Evolutionary conservation across 176 grass and related monocot species (phyloP), one percentile per base, ranked within the genome.

Genomic region (Eleusine coracana): DNA sequence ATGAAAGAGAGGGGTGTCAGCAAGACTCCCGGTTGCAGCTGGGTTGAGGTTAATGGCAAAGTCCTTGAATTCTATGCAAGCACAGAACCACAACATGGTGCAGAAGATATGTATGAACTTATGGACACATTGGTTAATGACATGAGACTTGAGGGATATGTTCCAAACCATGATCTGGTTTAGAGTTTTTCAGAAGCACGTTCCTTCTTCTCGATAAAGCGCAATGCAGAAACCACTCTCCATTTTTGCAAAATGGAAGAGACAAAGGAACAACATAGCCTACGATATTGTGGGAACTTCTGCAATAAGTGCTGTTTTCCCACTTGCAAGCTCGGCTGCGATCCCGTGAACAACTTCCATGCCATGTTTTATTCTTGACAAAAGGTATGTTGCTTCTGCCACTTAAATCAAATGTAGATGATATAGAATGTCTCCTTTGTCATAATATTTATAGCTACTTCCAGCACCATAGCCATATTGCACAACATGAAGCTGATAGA

Each of bases 21-120:
- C 76, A 98, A 98, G 77, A 94, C 87, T 67, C 92, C 95, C 5
- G 95, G 90, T 10, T 94, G 95, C 79, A 98, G 95, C 74, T 98
- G 92, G 95, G 74, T 94, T 73, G 92, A 94, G 55, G 58, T 89
- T 89, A 73, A 75, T 48, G 85, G 92, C 16, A 67, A 88, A 82
- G 88, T 98, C 45, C 81, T 80, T 39, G 95, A 98, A 78, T 98
- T 98, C 64, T 94, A 94, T 88, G 88, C 92, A 15, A 85, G 95
- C 63, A 70, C 75, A 71, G 88, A 87, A 84, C 82, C 82, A 71
- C 90, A 89, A 49, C 70, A 86, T 41, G 83, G 84, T 37, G 75
- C 82, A 6, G 79, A 75, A 36, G 84, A 91, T 75, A 89, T 92
- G 84, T 93, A 88, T 88, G 73, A 84, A 74, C 82, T 89, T 56